These are phyloP conservation scores for Neonectria faginata DNA, from an alignment of 2,329 filamentous ascomycete species.

Conservation along the genomic window DNA sequence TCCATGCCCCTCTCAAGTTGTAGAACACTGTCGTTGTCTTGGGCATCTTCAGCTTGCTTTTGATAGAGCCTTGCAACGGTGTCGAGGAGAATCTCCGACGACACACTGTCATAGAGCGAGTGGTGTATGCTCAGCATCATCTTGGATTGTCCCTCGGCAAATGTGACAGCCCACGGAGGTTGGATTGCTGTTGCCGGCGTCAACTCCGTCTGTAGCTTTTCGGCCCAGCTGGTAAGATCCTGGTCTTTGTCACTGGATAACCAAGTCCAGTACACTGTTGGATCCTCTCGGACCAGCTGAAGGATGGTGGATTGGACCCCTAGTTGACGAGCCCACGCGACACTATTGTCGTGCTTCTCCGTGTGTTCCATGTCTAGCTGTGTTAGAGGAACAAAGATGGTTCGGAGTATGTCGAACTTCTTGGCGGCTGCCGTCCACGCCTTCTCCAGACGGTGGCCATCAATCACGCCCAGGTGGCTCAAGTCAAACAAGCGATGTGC, in stretches of 20 bases:
- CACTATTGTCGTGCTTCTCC: constrained; percentile 12
- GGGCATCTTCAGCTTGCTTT: not conserved
- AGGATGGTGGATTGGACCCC: constrained; percentile 34
- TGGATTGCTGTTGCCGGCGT: constrained; percentile 24
- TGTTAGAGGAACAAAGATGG: constrained; percentile 49
- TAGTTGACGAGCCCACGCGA: constrained; percentile 31
- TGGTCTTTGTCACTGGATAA: constrained; percentile 18
- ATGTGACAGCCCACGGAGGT: constrained; percentile 53
- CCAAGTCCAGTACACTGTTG: constrained; percentile 27
- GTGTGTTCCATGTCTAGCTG: constrained; percentile 21
- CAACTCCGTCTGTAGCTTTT: constrained; percentile 26
- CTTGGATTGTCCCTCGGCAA: constrained; percentile 43
- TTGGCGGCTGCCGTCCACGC: constrained; percentile 47
- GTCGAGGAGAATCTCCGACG: constrained; percentile 63
- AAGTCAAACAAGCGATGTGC: constrained; percentile 53
- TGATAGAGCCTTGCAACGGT: constrained; percentile 40
- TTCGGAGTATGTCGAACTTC: constrained; percentile 51
- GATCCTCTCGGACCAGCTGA: constrained; percentile 30
- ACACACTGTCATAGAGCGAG: constrained; percentile 72
- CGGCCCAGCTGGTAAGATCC: constrained; percentile 7
- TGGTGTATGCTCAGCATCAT: constrained; percentile 64
- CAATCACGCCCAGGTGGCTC: constrained; percentile 38
- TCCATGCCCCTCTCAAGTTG: constrained; percentile 37
- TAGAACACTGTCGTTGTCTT: not conserved
- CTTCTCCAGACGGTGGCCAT: constrained; percentile 44